These are phyloP conservation scores for Blakeslea trispora DNA, from an alignment of 371 early-diverging fungal species.

Conservation along the genomic window DNA sequence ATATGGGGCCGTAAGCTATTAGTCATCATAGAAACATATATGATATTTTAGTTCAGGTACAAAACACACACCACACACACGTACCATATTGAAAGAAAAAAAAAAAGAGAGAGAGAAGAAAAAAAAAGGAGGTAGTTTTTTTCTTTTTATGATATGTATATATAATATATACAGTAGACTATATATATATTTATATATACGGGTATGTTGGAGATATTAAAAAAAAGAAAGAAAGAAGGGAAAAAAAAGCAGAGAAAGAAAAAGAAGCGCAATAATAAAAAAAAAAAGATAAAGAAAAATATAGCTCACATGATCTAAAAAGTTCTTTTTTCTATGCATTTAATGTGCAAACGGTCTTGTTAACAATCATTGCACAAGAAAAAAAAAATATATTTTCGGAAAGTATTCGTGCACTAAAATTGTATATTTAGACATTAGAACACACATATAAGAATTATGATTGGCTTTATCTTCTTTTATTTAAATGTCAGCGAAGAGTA, in stretches of 20 bases:
- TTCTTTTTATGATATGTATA: background rate
- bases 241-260: background rate
- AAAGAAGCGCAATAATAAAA: background rate
- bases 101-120: background rate
- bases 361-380: no score
- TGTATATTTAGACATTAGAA: no score
- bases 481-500: no score
- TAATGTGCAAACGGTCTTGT: no score
- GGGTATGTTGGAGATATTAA: background rate
- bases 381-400: no score
- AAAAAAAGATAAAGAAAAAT: background rate
- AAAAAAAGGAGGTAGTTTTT: no score
- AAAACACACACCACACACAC: background rate
- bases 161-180: background rate
- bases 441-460: no score
- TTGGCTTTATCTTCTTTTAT: no score
- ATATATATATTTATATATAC: background rate
- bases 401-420: slow-evolving; percentile 1
- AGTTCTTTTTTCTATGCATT: background rate
- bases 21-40: no score
- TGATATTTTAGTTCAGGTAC: background rate
- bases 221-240: background rate
- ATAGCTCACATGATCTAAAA: background rate
- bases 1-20: slow-evolving; percentile 33
- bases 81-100: background rate